phyloP scores from a whole-genome alignment of 116 monocot species.

The Posidonia oceanica region DNA sequence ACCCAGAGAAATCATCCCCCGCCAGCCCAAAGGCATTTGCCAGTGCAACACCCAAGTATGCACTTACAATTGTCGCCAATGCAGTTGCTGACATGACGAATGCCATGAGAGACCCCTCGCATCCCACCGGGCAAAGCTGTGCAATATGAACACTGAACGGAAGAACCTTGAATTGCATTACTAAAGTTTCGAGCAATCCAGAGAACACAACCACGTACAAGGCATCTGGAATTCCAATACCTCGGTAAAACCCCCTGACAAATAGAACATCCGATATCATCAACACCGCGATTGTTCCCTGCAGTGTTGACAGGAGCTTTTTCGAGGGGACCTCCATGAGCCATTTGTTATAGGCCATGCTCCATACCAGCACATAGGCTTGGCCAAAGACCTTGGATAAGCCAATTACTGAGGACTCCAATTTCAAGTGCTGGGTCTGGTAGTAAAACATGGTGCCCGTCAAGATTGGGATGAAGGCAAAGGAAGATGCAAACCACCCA shows the following conservation, averaged over 20 bases:
- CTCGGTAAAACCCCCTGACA: conserved; percentile 47
- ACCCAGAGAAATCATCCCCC: conserved; percentile 29
- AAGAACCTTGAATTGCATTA: conserved; percentile 46
- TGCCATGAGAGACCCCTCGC: conserved; percentile 85
- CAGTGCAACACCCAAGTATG: conserved; percentile 65
- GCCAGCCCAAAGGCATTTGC: conserved; percentile 31
- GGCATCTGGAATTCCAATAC: conserved; percentile 46
- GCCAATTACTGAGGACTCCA: conserved; percentile 62
- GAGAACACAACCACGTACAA: conserved; percentile 55
- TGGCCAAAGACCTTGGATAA: conserved; percentile 72
- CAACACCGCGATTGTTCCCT: conserved; percentile 29
- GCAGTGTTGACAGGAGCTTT: conserved; percentile 41
- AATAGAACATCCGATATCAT: conserved; percentile 65
- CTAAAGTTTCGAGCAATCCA: conserved; percentile 50
- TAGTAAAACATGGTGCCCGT: conserved; percentile 82
- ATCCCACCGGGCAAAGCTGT: conserved; percentile 57
- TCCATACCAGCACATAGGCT: conserved; percentile 43
- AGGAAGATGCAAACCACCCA: conserved; percentile 54
- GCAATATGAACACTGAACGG: conserved; percentile 65
- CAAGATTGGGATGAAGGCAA: conserved; percentile 47
- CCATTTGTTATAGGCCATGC: conserved; percentile 37
- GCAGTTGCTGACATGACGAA: conserved; percentile 64
- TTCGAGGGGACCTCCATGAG: conserved; percentile 28
- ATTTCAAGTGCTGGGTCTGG: conserved; percentile 58
- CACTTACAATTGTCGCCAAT: conserved; percentile 46